Evolutionary conservation across 2,329 filamentous ascomycete species (phyloP).

Genomic region (Pleomassaria siparia): DNA sequence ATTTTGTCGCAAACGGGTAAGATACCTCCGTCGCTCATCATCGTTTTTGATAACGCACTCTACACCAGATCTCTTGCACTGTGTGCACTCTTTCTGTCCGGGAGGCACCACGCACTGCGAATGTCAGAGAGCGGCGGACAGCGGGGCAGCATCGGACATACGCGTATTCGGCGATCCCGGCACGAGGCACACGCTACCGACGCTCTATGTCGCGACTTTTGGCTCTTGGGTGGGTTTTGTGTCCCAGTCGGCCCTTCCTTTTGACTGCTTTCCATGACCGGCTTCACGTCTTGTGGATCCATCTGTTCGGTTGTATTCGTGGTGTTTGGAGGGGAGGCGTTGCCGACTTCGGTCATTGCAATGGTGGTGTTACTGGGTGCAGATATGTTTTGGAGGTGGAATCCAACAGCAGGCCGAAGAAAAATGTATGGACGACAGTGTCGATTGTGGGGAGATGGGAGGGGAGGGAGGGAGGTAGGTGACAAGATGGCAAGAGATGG

Average conservation of each 20-base stretch:
- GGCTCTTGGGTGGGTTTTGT: conserved; percentile 21
- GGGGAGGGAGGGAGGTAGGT: conserved; percentile 9
- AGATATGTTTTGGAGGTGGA: neutral
- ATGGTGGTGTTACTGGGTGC: neutral
- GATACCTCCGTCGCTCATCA: conserved; percentile 57
- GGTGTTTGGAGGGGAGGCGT: conserved; percentile 10
- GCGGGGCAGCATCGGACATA: conserved; percentile 20
- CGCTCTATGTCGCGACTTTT: conserved; percentile 47
- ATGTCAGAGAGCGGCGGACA: conserved; percentile 23
- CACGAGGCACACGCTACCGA: conserved; percentile 60
- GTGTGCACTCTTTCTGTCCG: conserved; percentile 54
- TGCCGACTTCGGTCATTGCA: neutral
- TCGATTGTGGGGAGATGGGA: conserved; percentile 12
- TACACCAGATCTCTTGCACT: conserved; percentile 55
- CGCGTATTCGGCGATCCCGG: conserved; percentile 48
- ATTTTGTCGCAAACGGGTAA: conserved; percentile 45
- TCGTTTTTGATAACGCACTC: conserved; percentile 61
- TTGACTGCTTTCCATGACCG: conserved; percentile 12
- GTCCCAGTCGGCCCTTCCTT: conserved; percentile 12
- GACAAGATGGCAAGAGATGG: conserved; percentile 17
- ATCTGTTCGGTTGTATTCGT: conserved; percentile 14
- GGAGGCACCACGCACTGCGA: conserved; percentile 56
- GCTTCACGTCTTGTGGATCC: conserved; percentile 17
- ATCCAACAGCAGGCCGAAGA: neutral
- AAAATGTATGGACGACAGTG: neutral